Conservation (phyloP, 2,329 filamentous ascomycete genomes). For the Sporothrix pallida region DNA sequence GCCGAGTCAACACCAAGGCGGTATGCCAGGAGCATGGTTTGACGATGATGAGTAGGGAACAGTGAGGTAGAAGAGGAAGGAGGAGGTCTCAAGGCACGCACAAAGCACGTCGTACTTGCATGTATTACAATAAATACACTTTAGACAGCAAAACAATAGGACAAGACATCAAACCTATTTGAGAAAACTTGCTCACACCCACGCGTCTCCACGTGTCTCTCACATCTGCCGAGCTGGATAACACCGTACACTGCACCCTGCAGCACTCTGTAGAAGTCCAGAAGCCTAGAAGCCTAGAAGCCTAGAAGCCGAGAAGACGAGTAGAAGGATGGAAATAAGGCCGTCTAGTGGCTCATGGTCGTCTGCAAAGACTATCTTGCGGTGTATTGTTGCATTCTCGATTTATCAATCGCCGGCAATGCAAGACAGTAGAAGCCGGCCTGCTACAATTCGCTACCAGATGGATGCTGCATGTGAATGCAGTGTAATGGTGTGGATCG, state of each 20-base stretch:
- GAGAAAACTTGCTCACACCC: too few species aligned
- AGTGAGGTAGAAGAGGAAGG: neutral
- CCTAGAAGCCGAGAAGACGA: neutral
- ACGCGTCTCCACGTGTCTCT: neutral
- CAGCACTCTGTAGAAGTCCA: too few species aligned
- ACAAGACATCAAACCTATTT: too few species aligned
- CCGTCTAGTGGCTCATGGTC: too few species aligned
- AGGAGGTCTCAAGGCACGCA: too few species aligned
- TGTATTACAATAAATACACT: neutral
- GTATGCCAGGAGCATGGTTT: conserved; percentile 37
- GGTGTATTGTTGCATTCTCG: neutral
- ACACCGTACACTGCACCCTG: too few species aligned
- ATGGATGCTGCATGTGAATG: neutral
- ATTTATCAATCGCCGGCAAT: neutral
- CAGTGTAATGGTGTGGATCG: neutral
- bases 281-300: too few species aligned
- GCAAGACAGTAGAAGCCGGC: neutral
- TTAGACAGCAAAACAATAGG: neutral
- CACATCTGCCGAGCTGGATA: neutral
- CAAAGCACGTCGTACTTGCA: too few species aligned
- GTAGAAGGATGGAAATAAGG: neutral
- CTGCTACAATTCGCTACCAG: conserved; percentile 13
- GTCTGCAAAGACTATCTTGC: too few species aligned
- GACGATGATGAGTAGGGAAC: conserved; percentile 31
- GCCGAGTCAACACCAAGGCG: neutral